Conservation (phyloP, 441 rosid genomes). For the Aleurites moluccanus region DNA sequence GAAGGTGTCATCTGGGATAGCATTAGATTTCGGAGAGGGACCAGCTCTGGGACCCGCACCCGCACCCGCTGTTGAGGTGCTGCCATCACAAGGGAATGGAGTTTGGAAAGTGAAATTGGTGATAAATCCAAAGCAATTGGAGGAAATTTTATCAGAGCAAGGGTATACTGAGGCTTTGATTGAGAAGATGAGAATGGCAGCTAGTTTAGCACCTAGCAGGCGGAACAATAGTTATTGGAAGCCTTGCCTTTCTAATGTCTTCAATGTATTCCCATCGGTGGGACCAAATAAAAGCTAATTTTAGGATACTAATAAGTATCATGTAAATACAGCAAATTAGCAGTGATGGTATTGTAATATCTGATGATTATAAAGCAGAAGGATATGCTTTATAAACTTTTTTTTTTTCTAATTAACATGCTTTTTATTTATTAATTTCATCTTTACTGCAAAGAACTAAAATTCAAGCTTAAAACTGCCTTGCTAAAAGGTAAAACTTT, state of each 20-base stretch:
- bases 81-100: constrained; percentile 52
- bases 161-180: constrained; percentile 64
- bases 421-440: too few relatives aligned
- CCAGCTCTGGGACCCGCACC: not conserved
- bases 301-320: not conserved
- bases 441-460: too few relatives aligned
- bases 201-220: constrained; percentile 21
- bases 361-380: not conserved
- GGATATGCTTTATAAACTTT: not conserved
- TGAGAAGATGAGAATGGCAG: constrained; percentile 58
- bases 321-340: not conserved
- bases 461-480: too few relatives aligned
- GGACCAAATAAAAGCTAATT: constrained; percentile 1
- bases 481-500: too few relatives aligned
- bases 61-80: constrained; percentile 37
- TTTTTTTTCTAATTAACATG: not conserved
- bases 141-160: constrained; percentile 58
- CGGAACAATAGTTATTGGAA: constrained; percentile 29
- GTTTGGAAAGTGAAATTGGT: constrained; percentile 70
- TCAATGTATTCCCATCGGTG: constrained; percentile 26
- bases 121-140: constrained; percentile 55
- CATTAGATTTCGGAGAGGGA: constrained; percentile 25
- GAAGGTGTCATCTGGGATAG: constrained; percentile 23
- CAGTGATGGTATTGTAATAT: not conserved
- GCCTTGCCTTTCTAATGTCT: constrained; percentile 26